phyloP scores from a whole-genome alignment of 257 asterid genomes.

The Solanum paucissectum region DNA sequence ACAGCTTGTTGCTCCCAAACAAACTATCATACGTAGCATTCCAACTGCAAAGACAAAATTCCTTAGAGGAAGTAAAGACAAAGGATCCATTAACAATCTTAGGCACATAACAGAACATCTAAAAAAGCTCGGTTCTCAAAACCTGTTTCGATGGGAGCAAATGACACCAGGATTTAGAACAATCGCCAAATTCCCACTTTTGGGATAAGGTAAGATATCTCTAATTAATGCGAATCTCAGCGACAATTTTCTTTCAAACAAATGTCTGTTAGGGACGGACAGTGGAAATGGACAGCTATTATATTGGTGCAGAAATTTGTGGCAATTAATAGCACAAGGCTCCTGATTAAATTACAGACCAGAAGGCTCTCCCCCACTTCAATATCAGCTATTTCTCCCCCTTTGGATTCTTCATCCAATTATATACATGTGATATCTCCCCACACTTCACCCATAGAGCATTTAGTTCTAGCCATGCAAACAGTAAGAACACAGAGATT shows the following conservation, averaged over 20 bases:
- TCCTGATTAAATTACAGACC: not conserved
- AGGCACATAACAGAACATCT: not conserved
- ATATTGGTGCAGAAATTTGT: not conserved
- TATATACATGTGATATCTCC: not conserved
- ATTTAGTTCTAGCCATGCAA: not conserved
- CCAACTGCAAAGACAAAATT: constrained; percentile 63
- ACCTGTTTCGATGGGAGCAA: not conserved
- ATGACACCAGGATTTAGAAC: not conserved
- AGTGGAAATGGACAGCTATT: not conserved
- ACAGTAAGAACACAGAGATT: not conserved
- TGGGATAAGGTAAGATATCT: not conserved
- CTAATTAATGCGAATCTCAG: not conserved
- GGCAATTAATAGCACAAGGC: not conserved
- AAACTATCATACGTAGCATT: constrained; percentile 69
- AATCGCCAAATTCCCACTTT: not conserved
- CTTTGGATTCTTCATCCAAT: not conserved
- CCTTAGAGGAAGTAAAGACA: constrained; percentile 8
- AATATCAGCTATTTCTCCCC: not conserved
- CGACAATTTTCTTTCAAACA: not conserved
- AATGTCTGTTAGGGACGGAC: not conserved
- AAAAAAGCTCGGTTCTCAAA: not conserved
- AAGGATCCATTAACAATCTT: not conserved
- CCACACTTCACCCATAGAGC: not conserved
- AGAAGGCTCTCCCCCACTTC: not conserved
- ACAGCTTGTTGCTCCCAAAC: constrained; percentile 72